Base-by-base conservation (phyloP, 768 basidiomycete genomes). In the Clitopilus passeckerianus region DNA sequence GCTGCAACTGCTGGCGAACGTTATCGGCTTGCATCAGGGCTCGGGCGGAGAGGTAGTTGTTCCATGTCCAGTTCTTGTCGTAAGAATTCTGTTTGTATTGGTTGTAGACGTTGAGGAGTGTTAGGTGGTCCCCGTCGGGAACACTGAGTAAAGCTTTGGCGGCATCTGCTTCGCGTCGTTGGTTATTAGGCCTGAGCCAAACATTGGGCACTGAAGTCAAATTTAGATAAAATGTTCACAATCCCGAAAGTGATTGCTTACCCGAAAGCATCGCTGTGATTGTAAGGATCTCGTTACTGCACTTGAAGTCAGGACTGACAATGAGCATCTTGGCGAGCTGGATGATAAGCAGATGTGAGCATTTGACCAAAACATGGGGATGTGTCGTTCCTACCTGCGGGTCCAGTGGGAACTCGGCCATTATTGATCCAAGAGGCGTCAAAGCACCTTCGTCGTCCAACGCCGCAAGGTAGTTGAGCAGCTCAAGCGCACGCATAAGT, bases 341-440 rank as follows among this genome's bases (percentile, higher is more conserved):
- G n/a, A 60, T 79, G 37, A 55, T 33, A 16, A 27, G 8, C n/a
- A 55, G 33, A 34, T 18, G 16, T 16, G 9, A 15, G 30, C 33
- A 6, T 8, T n/a, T 18, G n/a, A 4, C 7, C n/a, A n/a, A n/a
- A n/a, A 30, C 27, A 30, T 30, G 27, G 7, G 4, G 27, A 30
- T 30, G 3, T 4, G 7, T 3, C 7, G 27, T 30, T 30, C 9
- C 6, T 64, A 90, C 91, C 80, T 95, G 95, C 41, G 96, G 97
- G 71, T 98, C 97, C n/a, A 99, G 81, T 12, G 96, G 97, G 79
- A 98, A 98, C 65, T 98, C 94, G 0, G 97, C 96, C 96, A 98
- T 98, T 61, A 93, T 89, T 35, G 75, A 78, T 4, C 97, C 97
- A 7, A 98, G 76, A 0, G 86, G 73, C 0, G 97, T 98, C 59